Evolutionary conservation across 1,139 yeast genomes (phyloP), one percentile per base, ranked within the genome.

Genomic region (Zhuliangozyma blackwelliae): DNA sequence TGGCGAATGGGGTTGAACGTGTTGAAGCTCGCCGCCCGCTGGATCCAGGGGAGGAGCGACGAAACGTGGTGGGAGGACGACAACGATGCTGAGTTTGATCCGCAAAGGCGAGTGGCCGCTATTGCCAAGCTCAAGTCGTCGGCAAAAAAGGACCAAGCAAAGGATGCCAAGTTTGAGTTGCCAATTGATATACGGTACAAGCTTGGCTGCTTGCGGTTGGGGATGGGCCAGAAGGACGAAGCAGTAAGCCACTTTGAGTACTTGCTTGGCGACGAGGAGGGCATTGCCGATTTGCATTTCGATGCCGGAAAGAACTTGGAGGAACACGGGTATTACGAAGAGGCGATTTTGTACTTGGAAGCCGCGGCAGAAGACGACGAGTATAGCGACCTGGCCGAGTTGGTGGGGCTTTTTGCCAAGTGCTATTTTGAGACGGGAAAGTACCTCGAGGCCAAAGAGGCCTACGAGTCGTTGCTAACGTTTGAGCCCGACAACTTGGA

Each of bases 151-250:
- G 49, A 68, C 32, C 55, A 64, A 2, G 63, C 63, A 5, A 47
- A 51, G 10, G 48, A 58, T 1, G 71, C 73, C 39, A 61, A 68
- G 5, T 57, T 44, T 38, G 59, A 69, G 8, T 60, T 92, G 25
- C 97, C 97, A 0, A 79, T 90, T 38, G 98, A 90, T 64, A 84
- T 94, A 27, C 63, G 97, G 39, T 81, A 80, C 27, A 86, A 92
- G 55, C 57, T 92, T 20, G 95, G 96, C 0, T 63, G 79, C 21
- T 68, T 87, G 31, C 71, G 98, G 40, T 61, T 92, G 23, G 79
- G 82, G 34, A 59, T 78, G 29, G 81, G 77, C 32, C 73, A 83
- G 28, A 66, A 72, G 25, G 76, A 74, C 1, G 96, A 89, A 49
- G 95, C 96, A 0, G 54, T 82, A 47, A 61, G 58, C 8, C 52